A percentile compares a stretch with the other conserved stretches of the same genome.
These are phyloP conservation scores for Eucalyptus rudis DNA, from an alignment of 345 rosid species.

Conservation along the genomic window DNA sequence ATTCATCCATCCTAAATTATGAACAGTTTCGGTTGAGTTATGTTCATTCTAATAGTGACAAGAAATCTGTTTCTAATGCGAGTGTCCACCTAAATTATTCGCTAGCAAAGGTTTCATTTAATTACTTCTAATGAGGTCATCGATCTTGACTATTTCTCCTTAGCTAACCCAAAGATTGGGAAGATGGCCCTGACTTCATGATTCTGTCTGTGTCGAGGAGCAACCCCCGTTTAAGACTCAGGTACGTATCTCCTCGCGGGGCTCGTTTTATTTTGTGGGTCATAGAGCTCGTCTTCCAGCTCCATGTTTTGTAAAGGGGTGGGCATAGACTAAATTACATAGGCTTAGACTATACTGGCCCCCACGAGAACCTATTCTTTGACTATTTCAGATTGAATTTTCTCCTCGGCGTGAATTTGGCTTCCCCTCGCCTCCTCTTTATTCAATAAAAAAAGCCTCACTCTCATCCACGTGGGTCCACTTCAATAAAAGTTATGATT, in stretches of 20 bases:
- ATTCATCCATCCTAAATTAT: not conserved
- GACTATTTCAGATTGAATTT: no score
- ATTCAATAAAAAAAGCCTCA: not conserved
- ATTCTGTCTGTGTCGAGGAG: not conserved
- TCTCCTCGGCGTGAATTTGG: no score
- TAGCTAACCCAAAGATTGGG: not conserved
- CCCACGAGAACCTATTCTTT: no score
- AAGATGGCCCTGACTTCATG: not conserved
- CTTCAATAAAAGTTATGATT: no score
- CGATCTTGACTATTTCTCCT: not conserved
- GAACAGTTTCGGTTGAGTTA: not conserved
- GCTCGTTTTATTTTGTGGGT: not conserved
- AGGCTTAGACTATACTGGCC: not conserved
- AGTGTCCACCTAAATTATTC: not conserved
- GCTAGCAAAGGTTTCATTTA: not conserved
- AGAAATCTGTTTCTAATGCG: not conserved
- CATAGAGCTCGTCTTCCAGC: not conserved
- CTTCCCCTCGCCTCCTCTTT: no score
- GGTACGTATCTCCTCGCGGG: not conserved
- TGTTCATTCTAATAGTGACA: not conserved
- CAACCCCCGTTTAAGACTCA: not conserved
- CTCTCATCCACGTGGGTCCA: not conserved
- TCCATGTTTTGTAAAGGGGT: not conserved
- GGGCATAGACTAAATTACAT: no score
- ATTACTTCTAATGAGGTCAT: not conserved